Conservation (phyloP, 495 filamentous ascomycete species). For the Podospora sp. region DNA sequence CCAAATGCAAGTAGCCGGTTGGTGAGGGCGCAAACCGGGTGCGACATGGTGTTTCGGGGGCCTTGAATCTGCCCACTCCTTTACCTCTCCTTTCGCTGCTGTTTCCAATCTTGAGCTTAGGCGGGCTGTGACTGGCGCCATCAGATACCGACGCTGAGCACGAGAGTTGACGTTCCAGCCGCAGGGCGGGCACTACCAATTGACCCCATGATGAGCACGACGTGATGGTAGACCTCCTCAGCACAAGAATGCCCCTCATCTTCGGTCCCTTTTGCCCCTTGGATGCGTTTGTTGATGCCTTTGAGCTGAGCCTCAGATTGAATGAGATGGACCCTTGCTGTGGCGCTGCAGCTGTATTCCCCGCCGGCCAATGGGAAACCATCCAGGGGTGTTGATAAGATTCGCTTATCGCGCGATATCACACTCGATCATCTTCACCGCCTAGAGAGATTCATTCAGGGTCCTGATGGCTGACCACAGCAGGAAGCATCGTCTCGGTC, state of each 20-base stretch:
- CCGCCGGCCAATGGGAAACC: background rate
- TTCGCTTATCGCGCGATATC: background rate
- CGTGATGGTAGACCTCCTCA: background rate
- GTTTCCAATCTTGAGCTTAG: background rate
- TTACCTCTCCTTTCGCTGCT: background rate
- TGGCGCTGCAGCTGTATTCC: background rate
- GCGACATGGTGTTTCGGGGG: conserved; percentile 69
- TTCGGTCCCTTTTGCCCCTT: background rate
- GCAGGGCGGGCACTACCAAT: background rate
- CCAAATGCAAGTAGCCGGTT: conserved; percentile 90
- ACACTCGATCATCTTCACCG: background rate
- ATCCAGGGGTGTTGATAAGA: background rate
- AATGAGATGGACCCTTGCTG: background rate
- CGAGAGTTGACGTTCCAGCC: background rate
- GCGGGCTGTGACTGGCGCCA: background rate
- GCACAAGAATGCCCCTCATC: background rate
- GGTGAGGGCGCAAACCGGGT: conserved; percentile 96
- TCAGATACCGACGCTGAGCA: background rate
- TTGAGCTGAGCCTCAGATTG: background rate
- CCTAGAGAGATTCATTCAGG: too few relatives aligned
- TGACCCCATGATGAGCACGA: background rate
- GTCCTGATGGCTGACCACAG: too few relatives aligned
- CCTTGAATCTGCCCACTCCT: conserved; percentile 7
- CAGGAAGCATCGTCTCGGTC: too few relatives aligned
- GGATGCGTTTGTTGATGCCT: background rate